phyloP scores from a whole-genome alignment of 2,329 filamentous ascomycete genomes.

The Claviceps fusiformis region DNA sequence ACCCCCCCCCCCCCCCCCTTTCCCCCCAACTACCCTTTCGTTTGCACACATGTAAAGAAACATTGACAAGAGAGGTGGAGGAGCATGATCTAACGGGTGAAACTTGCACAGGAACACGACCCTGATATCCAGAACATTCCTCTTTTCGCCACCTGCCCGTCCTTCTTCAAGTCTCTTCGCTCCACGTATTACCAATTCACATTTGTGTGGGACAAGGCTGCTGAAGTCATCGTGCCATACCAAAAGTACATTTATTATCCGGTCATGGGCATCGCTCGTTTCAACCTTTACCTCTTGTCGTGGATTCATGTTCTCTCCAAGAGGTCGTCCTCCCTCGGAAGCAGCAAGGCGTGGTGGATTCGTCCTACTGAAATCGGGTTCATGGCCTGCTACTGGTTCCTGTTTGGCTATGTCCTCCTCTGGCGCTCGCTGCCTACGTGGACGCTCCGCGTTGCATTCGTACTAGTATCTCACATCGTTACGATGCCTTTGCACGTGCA shows the following conservation, averaged over 20 bases:
- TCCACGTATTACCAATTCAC: conserved; percentile 54
- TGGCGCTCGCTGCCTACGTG: conserved; percentile 46
- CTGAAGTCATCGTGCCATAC: conserved; percentile 43
- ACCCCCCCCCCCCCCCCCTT: neutral
- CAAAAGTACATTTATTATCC: conserved; percentile 59
- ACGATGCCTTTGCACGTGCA: conserved; percentile 59
- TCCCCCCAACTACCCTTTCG: too few species aligned
- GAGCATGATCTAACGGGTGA: conserved; percentile 1
- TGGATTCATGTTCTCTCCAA: conserved; percentile 50
- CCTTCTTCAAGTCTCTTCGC: conserved; percentile 48
- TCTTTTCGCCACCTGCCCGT: conserved; percentile 52
- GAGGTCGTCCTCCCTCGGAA: conserved; percentile 40
- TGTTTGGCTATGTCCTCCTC: conserved; percentile 53
- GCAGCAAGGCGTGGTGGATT: conserved; percentile 49
- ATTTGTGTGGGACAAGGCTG: conserved; percentile 48
- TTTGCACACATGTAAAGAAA: too few species aligned
- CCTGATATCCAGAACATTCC: conserved; percentile 54
- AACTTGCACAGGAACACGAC: conserved; percentile 32
- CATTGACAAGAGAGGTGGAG: too few species aligned
- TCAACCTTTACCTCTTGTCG: conserved; percentile 58
- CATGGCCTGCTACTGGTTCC: conserved; percentile 51
- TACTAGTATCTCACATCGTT: conserved; percentile 50
- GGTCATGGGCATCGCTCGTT: conserved; percentile 52
- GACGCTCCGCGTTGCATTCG: conserved; percentile 43
- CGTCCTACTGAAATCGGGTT: conserved; percentile 51